Conservation (phyloP, 2,329 filamentous ascomycete genomes). For the Pyrenochaeta sp. region DNA sequence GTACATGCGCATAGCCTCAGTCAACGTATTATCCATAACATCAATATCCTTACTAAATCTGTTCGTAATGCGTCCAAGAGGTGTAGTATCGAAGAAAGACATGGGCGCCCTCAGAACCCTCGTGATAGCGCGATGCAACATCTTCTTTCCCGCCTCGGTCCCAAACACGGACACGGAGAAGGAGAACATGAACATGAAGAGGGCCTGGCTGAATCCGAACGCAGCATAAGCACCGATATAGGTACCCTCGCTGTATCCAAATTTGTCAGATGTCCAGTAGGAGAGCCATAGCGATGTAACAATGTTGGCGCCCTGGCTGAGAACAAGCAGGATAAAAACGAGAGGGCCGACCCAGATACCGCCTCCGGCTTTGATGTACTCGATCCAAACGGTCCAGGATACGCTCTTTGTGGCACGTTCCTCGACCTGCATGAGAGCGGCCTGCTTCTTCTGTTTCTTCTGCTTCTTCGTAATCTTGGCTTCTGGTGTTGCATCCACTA, state of each 20-base stretch:
- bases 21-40: conserved; percentile 92
- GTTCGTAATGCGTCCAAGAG: conserved; percentile 92
- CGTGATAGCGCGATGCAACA: conserved; percentile 81
- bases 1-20: conserved; percentile 92
- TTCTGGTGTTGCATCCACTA: conserved; percentile 56
- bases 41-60: conserved; percentile 95
- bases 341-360: conserved; percentile 71
- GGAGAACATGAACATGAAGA: conserved; percentile 76
- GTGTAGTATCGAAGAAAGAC: conserved; percentile 98
- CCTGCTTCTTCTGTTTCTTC: conserved; percentile 56
- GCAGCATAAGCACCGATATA: conserved; percentile 69
- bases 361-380: conserved; percentile 79
- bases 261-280: conserved; percentile 88
- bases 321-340: conserved; percentile 69
- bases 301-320: conserved; percentile 86
- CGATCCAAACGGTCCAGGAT: conserved; percentile 78
- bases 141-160: conserved; percentile 80
- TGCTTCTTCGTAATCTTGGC: conserved; percentile 65
- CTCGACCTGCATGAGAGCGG: conserved; percentile 74
- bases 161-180: conserved; percentile 79
- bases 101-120: conserved; percentile 74
- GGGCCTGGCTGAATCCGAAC: conserved; percentile 33
- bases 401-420: conserved; percentile 78
- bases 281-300: conserved; percentile 90
- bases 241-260: conserved; percentile 67